Evolutionary conservation across 495 filamentous ascomycete genomes (phyloP), one percentile per base, ranked within the genome.

Genomic region (Aspergillus nidulans): DNA sequence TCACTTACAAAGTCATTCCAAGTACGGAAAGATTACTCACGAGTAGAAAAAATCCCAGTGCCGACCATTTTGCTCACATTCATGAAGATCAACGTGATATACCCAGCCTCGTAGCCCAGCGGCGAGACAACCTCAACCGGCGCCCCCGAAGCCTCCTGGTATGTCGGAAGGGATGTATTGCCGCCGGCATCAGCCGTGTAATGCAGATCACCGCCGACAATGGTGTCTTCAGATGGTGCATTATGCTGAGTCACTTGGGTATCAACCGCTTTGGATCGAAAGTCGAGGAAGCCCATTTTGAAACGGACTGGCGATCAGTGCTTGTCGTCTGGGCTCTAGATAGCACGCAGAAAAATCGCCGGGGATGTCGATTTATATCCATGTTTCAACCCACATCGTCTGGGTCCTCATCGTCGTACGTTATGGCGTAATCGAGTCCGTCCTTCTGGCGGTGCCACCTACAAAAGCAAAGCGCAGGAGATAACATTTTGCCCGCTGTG

Each of bases 51-150:
- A 3, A 87, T 76, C 12, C 84, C 83, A 0, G 83, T 86, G 0
- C 84, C 84, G 51, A 87, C 77, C 82, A 86, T 87, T 62, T 81
- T 78, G 56, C 78, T 82, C 23, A 88, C 58, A 54, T 86, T 87
- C 23, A 88, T 64, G 56, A 83, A 83, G 34, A 85, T 69, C 19
- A 81, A 78, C 9, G 81, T 81, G 46, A 81, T 49, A 10, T 69
- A 71, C 3, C 77, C 77, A 9, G 85, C 83, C 4, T 75, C 64
- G 60, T 85, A 85, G 4, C 84, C 85, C 20, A 88, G 65, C 0
- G 85, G 82, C 9, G 82, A 86, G 15, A 66, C 55, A 0, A 59
- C 65, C 57, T 87, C 85, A 8, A 87, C 79, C 0, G 85, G 85
- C 5, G 85, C 85, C 9, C 85, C 85, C 1, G 68, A 67, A 2